A percentile compares a stretch with the other conserved stretches of the same genome.
Conservation (phyloP, 768 basidiomycete genomes). For the Leucocoprinus birnbaumii region DNA sequence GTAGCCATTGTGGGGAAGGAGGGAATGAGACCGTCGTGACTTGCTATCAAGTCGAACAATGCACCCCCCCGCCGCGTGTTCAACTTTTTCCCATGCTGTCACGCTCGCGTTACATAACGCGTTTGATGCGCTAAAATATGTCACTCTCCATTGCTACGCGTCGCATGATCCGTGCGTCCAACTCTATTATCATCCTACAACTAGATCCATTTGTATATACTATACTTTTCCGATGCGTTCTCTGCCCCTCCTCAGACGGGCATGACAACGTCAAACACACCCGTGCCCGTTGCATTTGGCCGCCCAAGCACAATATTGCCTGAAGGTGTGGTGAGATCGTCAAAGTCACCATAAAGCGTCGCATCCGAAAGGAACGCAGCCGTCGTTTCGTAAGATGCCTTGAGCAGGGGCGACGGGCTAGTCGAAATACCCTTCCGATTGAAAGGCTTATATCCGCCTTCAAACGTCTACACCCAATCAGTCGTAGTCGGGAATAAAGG, state of each 20-base stretch:
- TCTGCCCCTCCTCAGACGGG: constrained; percentile 27
- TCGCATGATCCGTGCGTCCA: neutral
- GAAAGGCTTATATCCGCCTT: constrained; percentile 97
- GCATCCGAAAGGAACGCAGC: constrained; percentile 92
- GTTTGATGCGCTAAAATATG: constrained; percentile 16
- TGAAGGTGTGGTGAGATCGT: constrained; percentile 86
- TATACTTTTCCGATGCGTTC: constrained; percentile 10
- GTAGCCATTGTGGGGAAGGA: constrained; percentile 14
- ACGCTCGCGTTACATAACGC: constrained; percentile 36
- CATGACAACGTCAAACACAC: constrained; percentile 87
- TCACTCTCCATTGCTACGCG: constrained; percentile 11
- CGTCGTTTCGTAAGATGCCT: constrained; percentile 97
- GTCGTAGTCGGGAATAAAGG: neutral
- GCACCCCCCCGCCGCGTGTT: constrained; percentile 8
- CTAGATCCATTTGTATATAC: constrained; percentile 1
- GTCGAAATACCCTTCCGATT: constrained; percentile 93
- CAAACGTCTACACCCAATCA: constrained; percentile 73
- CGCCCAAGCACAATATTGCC: constrained; percentile 89
- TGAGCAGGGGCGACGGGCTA: constrained; percentile 92
- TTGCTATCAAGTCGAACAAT: constrained; percentile 21
- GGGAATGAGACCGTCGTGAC: constrained; percentile 11
- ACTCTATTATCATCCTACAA: constrained; percentile 7
- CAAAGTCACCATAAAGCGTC: constrained; percentile 92
- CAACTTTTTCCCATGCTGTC: constrained; percentile 18
- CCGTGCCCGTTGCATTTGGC: constrained; percentile 90